Conservation (phyloP, 2,329 filamentous ascomycete species). For the Penicillium sp. region DNA sequence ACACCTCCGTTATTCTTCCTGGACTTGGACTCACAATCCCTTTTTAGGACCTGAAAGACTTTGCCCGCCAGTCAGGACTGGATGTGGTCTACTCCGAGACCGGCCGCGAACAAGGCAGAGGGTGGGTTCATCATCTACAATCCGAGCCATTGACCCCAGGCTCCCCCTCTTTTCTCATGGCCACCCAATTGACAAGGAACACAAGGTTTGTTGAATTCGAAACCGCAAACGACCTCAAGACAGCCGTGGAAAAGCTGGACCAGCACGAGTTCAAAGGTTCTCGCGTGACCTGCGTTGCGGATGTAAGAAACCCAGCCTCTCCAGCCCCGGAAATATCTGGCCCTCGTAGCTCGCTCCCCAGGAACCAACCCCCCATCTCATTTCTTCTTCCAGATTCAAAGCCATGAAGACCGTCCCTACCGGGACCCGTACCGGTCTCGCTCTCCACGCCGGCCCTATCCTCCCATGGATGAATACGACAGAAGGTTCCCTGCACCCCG, state of each 20-base stretch:
- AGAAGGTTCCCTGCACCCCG: constrained; percentile 77
- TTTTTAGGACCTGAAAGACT: constrained; percentile 98
- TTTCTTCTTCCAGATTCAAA: constrained; percentile 63
- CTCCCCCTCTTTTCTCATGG: background rate
- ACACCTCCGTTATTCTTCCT: constrained; percentile 41
- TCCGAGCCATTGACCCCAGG: constrained; percentile 21
- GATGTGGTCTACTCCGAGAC: constrained; percentile 99
- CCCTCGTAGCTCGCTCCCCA: constrained; percentile 21
- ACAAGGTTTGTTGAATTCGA: constrained; percentile 96
- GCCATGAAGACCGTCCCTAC: constrained; percentile 67
- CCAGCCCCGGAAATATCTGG: background rate
- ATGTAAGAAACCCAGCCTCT: constrained; percentile 62
- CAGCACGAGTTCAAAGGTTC: constrained; percentile 89
- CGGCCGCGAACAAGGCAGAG: constrained; percentile 87
- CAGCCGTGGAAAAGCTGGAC: constrained; percentile 93
- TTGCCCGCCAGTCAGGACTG: constrained; percentile 92
- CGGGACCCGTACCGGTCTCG: constrained; percentile 78
- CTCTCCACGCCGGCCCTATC: constrained; percentile 70
- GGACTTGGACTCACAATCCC: constrained; percentile 75
- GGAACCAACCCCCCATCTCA: constrained; percentile 30
- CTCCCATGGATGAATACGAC: constrained; percentile 77
- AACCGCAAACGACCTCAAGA: constrained; percentile 83
- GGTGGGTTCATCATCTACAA: constrained; percentile 61
- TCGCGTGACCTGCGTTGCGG: constrained; percentile 80
- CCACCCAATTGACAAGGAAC: constrained; percentile 30